Evolutionary conservation across 139 green algal species (phyloP), one percentile per base, ranked within the genome.

Genomic region (Nannochloris sp.): DNA sequence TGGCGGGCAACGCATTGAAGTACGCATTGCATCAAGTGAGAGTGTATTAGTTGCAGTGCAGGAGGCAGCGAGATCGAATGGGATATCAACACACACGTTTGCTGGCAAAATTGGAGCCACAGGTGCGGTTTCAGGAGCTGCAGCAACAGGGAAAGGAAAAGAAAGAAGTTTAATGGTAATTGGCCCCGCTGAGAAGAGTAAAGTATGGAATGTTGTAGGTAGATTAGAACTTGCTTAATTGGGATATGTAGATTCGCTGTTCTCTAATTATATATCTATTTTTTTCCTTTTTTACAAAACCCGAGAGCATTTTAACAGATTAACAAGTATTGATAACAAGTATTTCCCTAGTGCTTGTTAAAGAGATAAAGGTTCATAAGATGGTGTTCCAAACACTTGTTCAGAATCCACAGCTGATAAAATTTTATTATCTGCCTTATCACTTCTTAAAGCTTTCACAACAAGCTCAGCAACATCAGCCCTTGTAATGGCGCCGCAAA

Each of bases 381-480:
- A 54, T 9, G 73, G 64, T 35, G 72, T 36, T 19, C 70, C 79
- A 70, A 83, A 83, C 37, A 90, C 45, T 65, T 84, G 70, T 5
- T 70, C 68, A 19, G 61, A 61, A 65, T 93, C 86, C 4, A 93
- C 70, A 4, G 76, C 78, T 23, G 75, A 78, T 47, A 93, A 67
- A 12, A 85, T 74, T 79, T 93, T 95, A 67, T 77, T 78, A 53
- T 88, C 80, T 9, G 84, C 57, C 54, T 85, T 90, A 32, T 81
- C 78, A 62, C 75, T 90, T 58, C 92, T 82, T 24, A 95, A 72
- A 32, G 82, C 84, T 75, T 92, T 81, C 15, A 77, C 59, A 6
- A 95, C 83, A 46, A 97, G 74, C 3, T 73, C 47, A 2, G 92
- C 93, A 54, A 96, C 89, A 67, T 98, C 93, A 35, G 84, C 85